Evolutionary conservation across 2,329 filamentous ascomycete species (phyloP).

Genomic region (Didymella pinodella): DNA sequence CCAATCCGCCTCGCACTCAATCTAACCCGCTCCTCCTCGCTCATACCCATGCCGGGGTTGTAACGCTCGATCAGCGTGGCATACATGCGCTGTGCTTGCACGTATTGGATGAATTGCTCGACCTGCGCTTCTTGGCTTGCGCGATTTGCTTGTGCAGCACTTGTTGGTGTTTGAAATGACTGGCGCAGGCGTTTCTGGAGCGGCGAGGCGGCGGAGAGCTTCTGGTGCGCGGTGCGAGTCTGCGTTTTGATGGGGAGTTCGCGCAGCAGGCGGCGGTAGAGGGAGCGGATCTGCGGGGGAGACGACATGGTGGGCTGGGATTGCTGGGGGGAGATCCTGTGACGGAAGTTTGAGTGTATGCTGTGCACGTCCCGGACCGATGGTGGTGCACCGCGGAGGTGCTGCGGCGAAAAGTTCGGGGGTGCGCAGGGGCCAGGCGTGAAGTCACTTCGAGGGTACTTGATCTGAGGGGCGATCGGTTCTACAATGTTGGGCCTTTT

Average conservation of each 20-base stretch:
- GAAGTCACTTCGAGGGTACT: background rate
- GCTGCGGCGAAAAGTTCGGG: constrained; percentile 22
- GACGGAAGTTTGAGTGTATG: background rate
- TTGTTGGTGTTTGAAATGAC: constrained; percentile 46
- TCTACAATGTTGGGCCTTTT: constrained; percentile 5
- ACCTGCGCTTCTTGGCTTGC: constrained; percentile 59
- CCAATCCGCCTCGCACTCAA: constrained; percentile 87
- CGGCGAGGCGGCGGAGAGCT: constrained; percentile 66
- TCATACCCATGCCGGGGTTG: constrained; percentile 90
- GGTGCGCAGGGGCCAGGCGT: constrained; percentile 12
- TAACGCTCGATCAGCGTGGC: constrained; percentile 84
- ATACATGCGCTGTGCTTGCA: constrained; percentile 86
- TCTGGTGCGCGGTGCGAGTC: constrained; percentile 42
- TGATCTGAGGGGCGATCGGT: background rate
- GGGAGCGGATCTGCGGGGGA: constrained; percentile 68
- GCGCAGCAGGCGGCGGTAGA: constrained; percentile 89
- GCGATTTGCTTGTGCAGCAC: constrained; percentile 3
- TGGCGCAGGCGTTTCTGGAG: constrained; percentile 75
- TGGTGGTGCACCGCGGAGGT: constrained; percentile 8
- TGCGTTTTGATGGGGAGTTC: constrained; percentile 71
- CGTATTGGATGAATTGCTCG: constrained; percentile 82
- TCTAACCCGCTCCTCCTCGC: constrained; percentile 81
- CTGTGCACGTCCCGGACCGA: background rate
- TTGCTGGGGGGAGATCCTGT: background rate
- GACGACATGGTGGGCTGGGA: constrained; percentile 42